A percentile compares a stretch with the other conserved stretches of the same genome.
Evolutionary conservation across 2,329 filamentous ascomycete species (phyloP).

Genomic region (Aureobasidium melanogenum): DNA sequence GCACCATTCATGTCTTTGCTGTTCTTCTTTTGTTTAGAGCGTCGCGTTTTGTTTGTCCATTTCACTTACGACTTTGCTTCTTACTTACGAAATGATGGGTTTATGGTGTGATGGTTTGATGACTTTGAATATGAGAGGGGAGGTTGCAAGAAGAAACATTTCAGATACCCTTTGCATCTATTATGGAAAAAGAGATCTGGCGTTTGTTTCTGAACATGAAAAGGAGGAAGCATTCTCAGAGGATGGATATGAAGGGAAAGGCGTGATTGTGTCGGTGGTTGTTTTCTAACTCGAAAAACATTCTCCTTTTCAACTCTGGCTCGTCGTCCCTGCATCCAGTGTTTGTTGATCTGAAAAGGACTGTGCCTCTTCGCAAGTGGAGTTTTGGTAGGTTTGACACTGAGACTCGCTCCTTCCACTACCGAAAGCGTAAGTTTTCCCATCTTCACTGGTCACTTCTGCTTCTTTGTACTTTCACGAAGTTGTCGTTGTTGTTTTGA

Average conservation of each 20-base stretch:
- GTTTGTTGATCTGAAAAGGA: neutral
- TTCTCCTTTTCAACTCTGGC: neutral
- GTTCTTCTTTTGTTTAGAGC: neutral
- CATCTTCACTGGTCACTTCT: neutral
- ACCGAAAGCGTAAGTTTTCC: too few relatives aligned
- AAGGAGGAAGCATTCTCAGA: neutral
- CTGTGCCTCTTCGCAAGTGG: neutral
- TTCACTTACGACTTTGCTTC: neutral
- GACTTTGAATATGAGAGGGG: neutral
- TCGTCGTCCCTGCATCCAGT: neutral
- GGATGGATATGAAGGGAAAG: neutral
- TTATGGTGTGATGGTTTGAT: conserved; percentile 4
- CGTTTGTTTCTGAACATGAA: neutral
- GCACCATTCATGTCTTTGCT: neutral
- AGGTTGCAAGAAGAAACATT: neutral
- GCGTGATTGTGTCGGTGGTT: neutral
- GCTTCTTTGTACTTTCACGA: neutral
- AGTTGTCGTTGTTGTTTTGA: neutral
- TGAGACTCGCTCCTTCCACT: neutral
- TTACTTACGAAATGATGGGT: neutral
- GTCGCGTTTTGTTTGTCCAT: neutral
- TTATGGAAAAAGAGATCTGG: neutral
- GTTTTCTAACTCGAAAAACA: neutral
- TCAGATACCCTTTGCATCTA: neutral
- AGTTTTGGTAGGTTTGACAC: neutral